Evolutionary conservation across 192 early-diverging fungal genomes (phyloP), one percentile per base, ranked within the genome.

Genomic region (Gigaspora rosea): DNA sequence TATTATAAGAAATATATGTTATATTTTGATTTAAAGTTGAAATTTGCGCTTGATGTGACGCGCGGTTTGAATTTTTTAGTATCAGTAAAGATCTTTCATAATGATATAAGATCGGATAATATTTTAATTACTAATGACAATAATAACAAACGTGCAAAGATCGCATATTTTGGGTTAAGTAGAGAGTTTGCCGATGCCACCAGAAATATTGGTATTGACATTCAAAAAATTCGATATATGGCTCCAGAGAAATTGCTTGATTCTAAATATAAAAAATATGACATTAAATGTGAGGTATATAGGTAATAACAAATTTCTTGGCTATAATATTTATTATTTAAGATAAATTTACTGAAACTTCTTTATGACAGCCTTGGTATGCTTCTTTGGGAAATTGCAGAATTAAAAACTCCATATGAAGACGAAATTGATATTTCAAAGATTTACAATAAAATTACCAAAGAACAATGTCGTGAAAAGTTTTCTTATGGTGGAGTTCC

Each of bases 141-240:
- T 20, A 2, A 1, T 15, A 7, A 75, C 9, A 9, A 65, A 58
- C 10, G 2, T 41, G 73, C 73, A 10, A 75, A 75, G 36, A 84
- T 84, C 51, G 78, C 80, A 0, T 76, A 84, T 71, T 84, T 84
- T 75, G 81, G 77, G 20, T 73, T 80, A 20, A 76, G 73, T 36
- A 12, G 61, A 22, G 27, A 10, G 0, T 16, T 75, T 32, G 8
- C 12, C 0, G 59, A 54, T 12, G 13, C 11, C 8, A 61, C 72
- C 2, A 6, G 27, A 35, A 18, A 20, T 15, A 63, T 27, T 27
- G 51, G 8, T 7, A 18, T 41, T 3, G 46, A 3, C 33, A 57
- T 36, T 41, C 27, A 59, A 10, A 49, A 49, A 22, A 47, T 51
- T 33, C 46, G 73, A 50, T 75, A 75, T 51, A 64, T 64, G 48